Conservation (phyloP, 2,329 filamentous ascomycete species). For the Colletotrichum karsti region DNA sequence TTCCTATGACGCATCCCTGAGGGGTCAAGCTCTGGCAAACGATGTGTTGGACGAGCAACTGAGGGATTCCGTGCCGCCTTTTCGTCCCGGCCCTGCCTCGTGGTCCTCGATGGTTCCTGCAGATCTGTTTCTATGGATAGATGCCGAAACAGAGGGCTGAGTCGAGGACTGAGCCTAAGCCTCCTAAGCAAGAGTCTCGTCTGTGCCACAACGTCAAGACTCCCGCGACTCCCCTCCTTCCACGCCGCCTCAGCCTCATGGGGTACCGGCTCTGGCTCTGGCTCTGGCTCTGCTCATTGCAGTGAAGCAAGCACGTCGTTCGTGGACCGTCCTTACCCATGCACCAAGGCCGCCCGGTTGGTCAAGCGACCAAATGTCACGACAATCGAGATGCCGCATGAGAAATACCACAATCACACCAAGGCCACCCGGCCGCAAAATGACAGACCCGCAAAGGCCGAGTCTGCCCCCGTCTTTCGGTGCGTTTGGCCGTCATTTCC, state of each 20-base stretch:
- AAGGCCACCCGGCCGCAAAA: not conserved
- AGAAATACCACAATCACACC: not conserved
- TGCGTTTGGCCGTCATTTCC: not conserved
- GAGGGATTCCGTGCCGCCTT: not conserved
- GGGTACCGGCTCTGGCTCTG: not conserved
- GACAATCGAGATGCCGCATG: not conserved
- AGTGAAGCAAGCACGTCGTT: too few species aligned
- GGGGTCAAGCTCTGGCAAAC: not conserved
- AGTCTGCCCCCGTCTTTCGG: not conserved
- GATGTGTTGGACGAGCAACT: not conserved
- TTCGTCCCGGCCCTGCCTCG: conserved; percentile 16
- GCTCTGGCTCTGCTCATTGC: not conserved
- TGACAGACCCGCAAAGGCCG: not conserved
- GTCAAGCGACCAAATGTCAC: not conserved
- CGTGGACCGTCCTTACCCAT: not conserved
- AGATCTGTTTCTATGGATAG: conserved; percentile 18
- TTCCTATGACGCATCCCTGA: not conserved
- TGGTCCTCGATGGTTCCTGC: conserved; percentile 22
- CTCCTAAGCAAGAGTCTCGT: not conserved
- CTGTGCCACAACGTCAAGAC: conserved; percentile 10
- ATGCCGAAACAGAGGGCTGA: conserved; percentile 16
- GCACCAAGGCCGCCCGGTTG: not conserved
- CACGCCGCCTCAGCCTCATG: conserved; percentile 8
- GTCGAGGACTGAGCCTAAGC: conserved; percentile 1
- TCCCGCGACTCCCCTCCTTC: not conserved